Evolutionary conservation across 306 rosid species (phyloP).

Genomic region (Corylus americana): DNA sequence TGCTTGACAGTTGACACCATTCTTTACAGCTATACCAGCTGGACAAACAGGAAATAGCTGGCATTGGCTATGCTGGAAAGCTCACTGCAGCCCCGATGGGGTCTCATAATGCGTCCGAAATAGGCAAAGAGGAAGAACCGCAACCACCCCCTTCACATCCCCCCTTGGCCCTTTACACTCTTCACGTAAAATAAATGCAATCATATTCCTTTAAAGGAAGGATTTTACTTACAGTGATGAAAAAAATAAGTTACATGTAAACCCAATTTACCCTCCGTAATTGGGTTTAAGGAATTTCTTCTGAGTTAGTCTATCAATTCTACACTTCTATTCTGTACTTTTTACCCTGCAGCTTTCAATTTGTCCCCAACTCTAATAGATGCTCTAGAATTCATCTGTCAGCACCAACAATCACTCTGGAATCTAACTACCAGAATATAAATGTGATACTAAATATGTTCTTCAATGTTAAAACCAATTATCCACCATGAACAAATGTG

Average conservation of each 20-base stretch:
- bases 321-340: no score
- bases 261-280: no score
- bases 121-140: background rate
- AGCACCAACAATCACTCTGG: background rate
- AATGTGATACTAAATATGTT: background rate
- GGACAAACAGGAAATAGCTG: background rate
- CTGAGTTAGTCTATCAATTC: no score
- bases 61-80: background rate
- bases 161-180: no score
- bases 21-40: conserved; percentile 35
- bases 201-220: no score
- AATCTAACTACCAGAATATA: background rate
- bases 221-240: no score
- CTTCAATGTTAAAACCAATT: background rate
- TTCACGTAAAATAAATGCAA: no score
- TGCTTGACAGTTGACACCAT: conserved; percentile 8
- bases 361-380: background rate
- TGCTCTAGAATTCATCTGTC: background rate
- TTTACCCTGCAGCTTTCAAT: background rate
- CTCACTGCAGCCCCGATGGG: background rate
- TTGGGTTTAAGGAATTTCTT: no score
- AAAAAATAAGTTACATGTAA: no score
- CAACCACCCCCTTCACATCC: background rate
- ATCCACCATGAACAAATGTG: background rate
- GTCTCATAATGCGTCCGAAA: background rate